A percentile compares a stretch with the other conserved stretches of the same genome.
Evolutionary conservation across 2,329 filamentous ascomycete genomes (phyloP).

Genomic region (Ascosphaera apis): DNA sequence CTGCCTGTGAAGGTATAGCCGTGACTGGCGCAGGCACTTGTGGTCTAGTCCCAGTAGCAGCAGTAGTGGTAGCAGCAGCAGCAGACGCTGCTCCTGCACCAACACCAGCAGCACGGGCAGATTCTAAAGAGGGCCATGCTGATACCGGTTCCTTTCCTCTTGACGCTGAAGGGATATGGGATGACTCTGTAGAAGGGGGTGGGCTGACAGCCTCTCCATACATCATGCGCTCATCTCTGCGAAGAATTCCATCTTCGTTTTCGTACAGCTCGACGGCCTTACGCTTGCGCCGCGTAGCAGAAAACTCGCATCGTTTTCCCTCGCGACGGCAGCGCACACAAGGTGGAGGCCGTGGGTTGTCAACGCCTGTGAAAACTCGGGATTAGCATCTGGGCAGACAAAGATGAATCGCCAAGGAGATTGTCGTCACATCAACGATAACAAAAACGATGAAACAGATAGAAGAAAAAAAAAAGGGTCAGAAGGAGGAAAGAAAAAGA

Average conservation of each 20-base stretch:
- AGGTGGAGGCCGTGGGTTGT: slow-evolving; percentile 81
- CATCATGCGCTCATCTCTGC: slow-evolving; percentile 30
- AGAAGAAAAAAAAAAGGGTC: slow-evolving; percentile 6
- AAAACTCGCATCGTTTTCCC: slow-evolving; percentile 94
- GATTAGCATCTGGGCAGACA: neutral
- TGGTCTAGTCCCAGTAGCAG: slow-evolving; percentile 8
- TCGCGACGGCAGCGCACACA: slow-evolving; percentile 86
- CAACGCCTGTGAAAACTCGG: slow-evolving; percentile 42
- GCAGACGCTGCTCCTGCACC: too few species aligned
- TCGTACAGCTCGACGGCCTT: slow-evolving; percentile 36
- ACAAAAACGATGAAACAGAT: neutral
- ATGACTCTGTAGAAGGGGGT: slow-evolving; percentile 1
- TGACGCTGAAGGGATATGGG: neutral
- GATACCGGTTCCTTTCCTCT: neutral
- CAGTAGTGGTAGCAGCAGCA: slow-evolving; percentile 6
- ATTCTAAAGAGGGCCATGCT: slow-evolving; percentile 6
- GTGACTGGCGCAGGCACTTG: neutral
- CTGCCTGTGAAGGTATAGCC: neutral
- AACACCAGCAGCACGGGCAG: slow-evolving; percentile 7
- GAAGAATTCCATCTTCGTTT: slow-evolving; percentile 17
- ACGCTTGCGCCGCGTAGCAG: slow-evolving; percentile 76
- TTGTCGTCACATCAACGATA: neutral
- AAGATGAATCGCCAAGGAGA: neutral
- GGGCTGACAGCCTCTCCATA: slow-evolving; percentile 17
- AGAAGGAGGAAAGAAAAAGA: slow-evolving; percentile 2